Percentiles rank a stretch among this genome's conserved stretches.
phyloP scores from a whole-genome alignment of 2,329 filamentous ascomycete genomes.

The Fusarium lateritium region DNA sequence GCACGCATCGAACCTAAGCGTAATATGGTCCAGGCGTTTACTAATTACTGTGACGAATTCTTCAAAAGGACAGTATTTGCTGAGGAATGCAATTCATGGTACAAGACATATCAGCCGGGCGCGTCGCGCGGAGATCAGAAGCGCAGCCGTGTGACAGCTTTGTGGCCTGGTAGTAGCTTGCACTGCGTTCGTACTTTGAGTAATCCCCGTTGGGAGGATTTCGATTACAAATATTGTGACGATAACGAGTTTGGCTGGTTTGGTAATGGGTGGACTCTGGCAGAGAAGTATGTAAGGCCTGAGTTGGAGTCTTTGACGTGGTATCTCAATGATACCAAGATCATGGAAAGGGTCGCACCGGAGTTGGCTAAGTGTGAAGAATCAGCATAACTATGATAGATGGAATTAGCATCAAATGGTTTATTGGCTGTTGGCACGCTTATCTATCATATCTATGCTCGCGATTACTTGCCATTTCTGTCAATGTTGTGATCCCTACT shows the following conservation, averaged over 20 bases:
- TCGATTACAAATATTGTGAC: conserved; percentile 22
- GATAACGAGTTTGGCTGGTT: conserved; percentile 30
- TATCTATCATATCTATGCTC: too few species aligned
- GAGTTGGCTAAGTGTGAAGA: too few species aligned
- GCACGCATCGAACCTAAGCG: conserved; percentile 7
- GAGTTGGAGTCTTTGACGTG: conserved; percentile 24
- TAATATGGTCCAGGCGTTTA: conserved; percentile 1
- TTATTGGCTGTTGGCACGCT: too few species aligned
- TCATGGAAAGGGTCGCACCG: not conserved
- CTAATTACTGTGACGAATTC: conserved; percentile 9
- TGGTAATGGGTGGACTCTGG: conserved; percentile 23
- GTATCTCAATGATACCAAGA: conserved; percentile 23
- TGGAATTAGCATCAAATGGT: too few species aligned
- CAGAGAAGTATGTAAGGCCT: conserved; percentile 18
- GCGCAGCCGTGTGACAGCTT: not conserved
- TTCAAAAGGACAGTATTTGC: conserved; percentile 19
- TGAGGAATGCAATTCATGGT: conserved; percentile 29
- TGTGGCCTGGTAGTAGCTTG: conserved; percentile 24
- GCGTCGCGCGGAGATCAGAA: conserved; percentile 19
- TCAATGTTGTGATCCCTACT: too few species aligned
- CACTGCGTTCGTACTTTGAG: conserved; percentile 20
- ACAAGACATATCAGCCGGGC: conserved; percentile 17
- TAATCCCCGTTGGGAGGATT: conserved; percentile 21
- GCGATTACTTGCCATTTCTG: too few species aligned
- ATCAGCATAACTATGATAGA: too few species aligned